These are phyloP conservation scores for Aspergillus bombycis DNA, from an alignment of 2,329 filamentous ascomycete genomes.

Conservation along the genomic window DNA sequence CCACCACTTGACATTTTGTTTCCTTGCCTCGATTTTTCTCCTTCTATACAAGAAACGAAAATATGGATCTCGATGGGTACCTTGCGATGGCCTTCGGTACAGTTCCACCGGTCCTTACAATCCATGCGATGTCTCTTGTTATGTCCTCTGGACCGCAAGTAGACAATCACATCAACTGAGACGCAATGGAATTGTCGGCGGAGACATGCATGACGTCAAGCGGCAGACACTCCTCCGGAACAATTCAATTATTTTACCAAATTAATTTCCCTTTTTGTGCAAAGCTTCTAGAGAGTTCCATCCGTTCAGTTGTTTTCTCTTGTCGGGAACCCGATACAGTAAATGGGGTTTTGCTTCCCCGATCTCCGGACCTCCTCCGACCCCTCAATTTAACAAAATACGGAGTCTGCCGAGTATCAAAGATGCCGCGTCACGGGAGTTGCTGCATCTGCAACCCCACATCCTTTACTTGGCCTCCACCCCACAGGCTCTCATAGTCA, in stretches of 20 bases:
- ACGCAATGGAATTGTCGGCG: not conserved
- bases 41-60: not conserved
- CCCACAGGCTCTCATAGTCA: too few relatives aligned
- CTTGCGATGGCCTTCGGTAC: not conserved
- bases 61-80: not conserved
- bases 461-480: not conserved
- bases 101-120: too few relatives aligned
- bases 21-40: too few relatives aligned
- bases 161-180: too few relatives aligned
- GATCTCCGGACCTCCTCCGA: not conserved
- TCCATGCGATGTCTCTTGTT: not conserved
- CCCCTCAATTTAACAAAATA: not conserved
- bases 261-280: not conserved
- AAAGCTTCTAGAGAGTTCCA: not conserved
- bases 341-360: not conserved
- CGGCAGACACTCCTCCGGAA: slow-evolving; percentile 1
- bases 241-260: not conserved
- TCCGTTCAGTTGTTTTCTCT: not conserved
- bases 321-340: slow-evolving; percentile 5
- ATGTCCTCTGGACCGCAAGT: not conserved
- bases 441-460: not conserved
- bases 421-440: not conserved
- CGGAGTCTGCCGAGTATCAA: not conserved
- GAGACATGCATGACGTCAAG: not conserved
- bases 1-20: not conserved